Evolutionary conservation across 208 protist species (phyloP), one percentile per base, ranked within the genome.

Genomic region (Strigomonas culicis): DNA sequence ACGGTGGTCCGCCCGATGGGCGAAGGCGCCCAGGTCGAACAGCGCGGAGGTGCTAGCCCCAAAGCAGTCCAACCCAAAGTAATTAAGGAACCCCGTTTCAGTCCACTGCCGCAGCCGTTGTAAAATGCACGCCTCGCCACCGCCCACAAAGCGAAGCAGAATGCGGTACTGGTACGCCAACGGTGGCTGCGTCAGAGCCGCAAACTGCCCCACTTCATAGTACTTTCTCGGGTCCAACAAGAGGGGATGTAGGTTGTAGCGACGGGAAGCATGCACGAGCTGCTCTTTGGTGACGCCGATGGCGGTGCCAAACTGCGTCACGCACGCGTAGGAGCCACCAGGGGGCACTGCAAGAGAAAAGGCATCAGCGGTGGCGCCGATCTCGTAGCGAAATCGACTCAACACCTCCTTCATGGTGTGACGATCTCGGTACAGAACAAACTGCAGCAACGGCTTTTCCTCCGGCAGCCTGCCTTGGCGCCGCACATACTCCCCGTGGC

Each of bases 171-270:
- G 66, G 66, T 87, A 62, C 11, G 66, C 73, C 28, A 25, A 31
- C 11, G 86, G 82, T 0, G 73, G 32, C 2, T 31, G 7, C 7
- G 59, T 47, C 13, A 78, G 43, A 6, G 15, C 15, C 0, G 50
- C 15, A 19, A 88, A 50, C 6, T 59, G 53, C 10, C 73, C 61
- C 10, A 75, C 25, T 7, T 28, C 7, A 58, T 77, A 55, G 66
- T 91, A 86, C 27, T 63, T 51, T 4, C 71, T 66, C n/a, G 88
- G 83, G 43, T 93, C 80, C 56, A 93, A 79, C 30, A 93, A 55
- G 21, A 96, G 77, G 17, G 90, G 77, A 66, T 89, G 86, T 0
- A 92, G 41, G 62, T 91, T 92, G 63, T 92, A 93, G 50, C 84
- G 86, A 10, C 90, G 75, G 1, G 84, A 88, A 6, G 64, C 85